Evolutionary conservation across 2,329 filamentous ascomycete genomes (phyloP).

Genomic region (Ambrosiella beaveri): DNA sequence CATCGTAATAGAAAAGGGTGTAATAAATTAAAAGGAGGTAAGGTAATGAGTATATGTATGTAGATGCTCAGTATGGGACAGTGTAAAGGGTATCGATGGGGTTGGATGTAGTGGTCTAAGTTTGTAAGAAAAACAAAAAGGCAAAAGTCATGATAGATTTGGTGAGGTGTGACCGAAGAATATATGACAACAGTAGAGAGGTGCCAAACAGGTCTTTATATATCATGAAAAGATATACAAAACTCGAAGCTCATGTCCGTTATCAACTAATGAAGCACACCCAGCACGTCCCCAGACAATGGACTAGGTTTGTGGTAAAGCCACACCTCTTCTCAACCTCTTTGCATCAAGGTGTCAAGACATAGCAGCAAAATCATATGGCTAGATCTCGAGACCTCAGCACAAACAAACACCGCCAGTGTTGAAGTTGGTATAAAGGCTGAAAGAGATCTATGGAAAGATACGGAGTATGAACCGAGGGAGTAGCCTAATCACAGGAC

Average conservation of each 20-base stretch:
- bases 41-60: background rate
- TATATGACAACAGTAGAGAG: background rate
- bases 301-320: background rate
- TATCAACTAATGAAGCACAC: background rate
- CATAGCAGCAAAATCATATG: background rate
- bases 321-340: background rate
- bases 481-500: background rate
- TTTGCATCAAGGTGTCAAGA: background rate
- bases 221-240: background rate
- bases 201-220: slow-evolving; percentile 6
- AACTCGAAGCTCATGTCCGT: background rate
- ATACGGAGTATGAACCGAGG: background rate
- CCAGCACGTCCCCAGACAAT: background rate
- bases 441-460: too few species aligned
- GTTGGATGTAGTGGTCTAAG: background rate
- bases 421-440: too few species aligned
- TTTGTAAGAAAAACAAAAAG: background rate
- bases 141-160: background rate
- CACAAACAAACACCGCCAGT: too few species aligned
- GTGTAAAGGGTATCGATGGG: background rate
- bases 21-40: background rate
- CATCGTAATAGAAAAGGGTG: background rate
- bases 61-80: too few species aligned
- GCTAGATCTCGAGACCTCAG: too few species aligned
- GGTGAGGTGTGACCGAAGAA: background rate